These are phyloP conservation scores for Podosphaera leucotricha DNA, from an alignment of 2,329 filamentous ascomycete genomes.

Conservation along the genomic window DNA sequence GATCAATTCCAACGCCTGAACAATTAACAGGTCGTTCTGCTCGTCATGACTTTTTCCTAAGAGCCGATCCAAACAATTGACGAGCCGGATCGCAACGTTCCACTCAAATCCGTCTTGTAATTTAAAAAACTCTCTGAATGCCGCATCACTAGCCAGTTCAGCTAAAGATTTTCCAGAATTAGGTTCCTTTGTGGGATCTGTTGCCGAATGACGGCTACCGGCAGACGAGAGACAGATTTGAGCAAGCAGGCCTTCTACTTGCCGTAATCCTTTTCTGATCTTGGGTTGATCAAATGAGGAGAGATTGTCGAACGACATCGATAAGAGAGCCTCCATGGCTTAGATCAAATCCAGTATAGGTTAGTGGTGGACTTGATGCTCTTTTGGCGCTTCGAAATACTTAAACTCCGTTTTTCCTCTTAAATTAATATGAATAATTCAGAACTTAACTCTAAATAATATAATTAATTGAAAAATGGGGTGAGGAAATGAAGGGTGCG, in stretches of 20 bases:
- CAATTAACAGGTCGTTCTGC: constrained; percentile 68
- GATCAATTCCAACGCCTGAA: constrained; percentile 68
- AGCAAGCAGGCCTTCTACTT: constrained; percentile 80
- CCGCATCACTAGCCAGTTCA: constrained; percentile 57
- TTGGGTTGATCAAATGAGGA: constrained; percentile 77
- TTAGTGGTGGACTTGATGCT: too few relatives aligned
- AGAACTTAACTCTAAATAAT: background rate
- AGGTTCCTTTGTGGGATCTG: constrained; percentile 17
- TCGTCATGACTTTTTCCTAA: constrained; percentile 63
- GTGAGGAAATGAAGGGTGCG: background rate
- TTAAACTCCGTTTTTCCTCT: background rate
- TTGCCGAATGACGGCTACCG: constrained; percentile 8
- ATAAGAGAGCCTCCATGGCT: constrained; percentile 73
- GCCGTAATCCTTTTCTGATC: constrained; percentile 77
- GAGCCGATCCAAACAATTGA: constrained; percentile 65
- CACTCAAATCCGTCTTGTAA: constrained; percentile 93
- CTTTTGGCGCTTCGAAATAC: too few relatives aligned
- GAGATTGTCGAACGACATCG: constrained; percentile 65
- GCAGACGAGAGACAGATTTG: constrained; percentile 56
- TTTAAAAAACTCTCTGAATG: constrained; percentile 89
- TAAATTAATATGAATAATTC: too few relatives aligned
- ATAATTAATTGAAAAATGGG: background rate
- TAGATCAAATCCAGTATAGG: too few relatives aligned
- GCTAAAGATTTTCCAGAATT: constrained; percentile 33
- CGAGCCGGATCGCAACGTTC: constrained; percentile 76